Conservation (phyloP, 768 basidiomycete genomes). For the Albatrellus ellisii region DNA sequence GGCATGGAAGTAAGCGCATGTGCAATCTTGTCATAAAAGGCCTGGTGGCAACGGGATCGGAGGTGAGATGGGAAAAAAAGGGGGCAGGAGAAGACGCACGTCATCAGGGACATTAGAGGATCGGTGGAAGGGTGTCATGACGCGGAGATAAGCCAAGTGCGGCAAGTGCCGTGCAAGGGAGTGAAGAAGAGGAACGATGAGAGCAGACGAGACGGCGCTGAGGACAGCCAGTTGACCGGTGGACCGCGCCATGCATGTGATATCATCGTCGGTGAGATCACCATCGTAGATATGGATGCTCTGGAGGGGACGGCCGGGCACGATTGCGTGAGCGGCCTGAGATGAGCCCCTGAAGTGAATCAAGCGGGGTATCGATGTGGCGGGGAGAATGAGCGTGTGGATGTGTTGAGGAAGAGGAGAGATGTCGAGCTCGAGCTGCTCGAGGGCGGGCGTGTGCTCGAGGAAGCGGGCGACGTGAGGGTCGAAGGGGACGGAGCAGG, state of each 20-base stretch:
- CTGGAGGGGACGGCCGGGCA: conserved; percentile 54
- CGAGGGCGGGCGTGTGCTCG: conserved; percentile 35
- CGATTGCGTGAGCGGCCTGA: conserved; percentile 37
- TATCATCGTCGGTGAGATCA: conserved; percentile 43
- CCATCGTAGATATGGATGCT: conserved; percentile 50
- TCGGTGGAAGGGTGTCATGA: conserved; percentile 32
- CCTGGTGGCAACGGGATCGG: conserved; percentile 23
- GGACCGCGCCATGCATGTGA: conserved; percentile 36
- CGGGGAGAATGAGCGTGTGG: conserved; percentile 16
- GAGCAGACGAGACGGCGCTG: conserved; percentile 43
- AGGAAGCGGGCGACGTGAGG: conserved; percentile 46
- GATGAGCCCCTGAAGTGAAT: conserved; percentile 50
- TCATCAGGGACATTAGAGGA: conserved; percentile 20
- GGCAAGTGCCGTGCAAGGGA: conserved; percentile 43
- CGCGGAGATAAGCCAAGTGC: conserved; percentile 48
- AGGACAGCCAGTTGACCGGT: conserved; percentile 41
- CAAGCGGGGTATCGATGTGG: conserved; percentile 29
- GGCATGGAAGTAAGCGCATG: conserved; percentile 42
- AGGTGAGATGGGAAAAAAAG: not conserved
- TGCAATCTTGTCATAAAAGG: conserved; percentile 51
- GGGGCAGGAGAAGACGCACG: conserved; percentile 15
- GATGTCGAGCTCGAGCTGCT: conserved; percentile 42
- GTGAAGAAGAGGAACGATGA: conserved; percentile 44
- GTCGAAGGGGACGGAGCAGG: conserved; percentile 52
- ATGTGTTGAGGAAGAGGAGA: conserved; percentile 15